Evolutionary conservation across 345 rosid genomes (phyloP), one percentile per base, ranked within the genome.

Genomic region (Excoecaria cochinchinensis): DNA sequence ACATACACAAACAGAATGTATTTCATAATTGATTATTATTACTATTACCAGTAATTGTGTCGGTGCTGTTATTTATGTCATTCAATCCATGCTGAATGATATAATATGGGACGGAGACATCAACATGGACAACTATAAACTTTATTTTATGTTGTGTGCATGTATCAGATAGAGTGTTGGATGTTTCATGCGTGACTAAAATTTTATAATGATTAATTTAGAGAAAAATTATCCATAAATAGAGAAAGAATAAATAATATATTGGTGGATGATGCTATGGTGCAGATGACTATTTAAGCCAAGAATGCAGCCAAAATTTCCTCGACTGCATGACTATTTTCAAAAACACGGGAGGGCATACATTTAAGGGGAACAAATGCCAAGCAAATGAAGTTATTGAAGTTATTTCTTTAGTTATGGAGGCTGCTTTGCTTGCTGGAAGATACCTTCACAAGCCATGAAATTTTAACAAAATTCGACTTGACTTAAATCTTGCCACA

Each of bases 381-480:
- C 78, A 83, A 10, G 87, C 67, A 0, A 71, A 83, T 42, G 83
- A 90, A 13, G 97, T 95, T 15, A 84, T 91, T 69, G 89, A 84
- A 14, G 90, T 90, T 14, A 86, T 95, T 69, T 59, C 89, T 24
- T 36, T 84, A 0, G 93, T 90, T 69, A 93, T 95, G 87, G 87
- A 93, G 36, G 98, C 97, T 19, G 99, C 98, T 73, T 78, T 95
- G 85, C 80, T 95, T 73, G 98, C 99, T 44, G 99, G 99, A 52
- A 87, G 91, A 82, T 83, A 79, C 74, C 78, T 95, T 66, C 91
- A 82, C 3, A 95, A 89, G 85, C 98, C 98, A 13, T 91, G 61
- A 70, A 44, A 31, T 31, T 31, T 31, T 31, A 31, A 31, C 31
- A 1, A 31, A 31, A 31, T 31, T 31, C 31, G 31, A 31, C 31